Evolutionary conservation across 75 land plant genomes (phyloP), one percentile per base, ranked within the genome.

Genomic region (Adiantum capillusveneris): DNA sequence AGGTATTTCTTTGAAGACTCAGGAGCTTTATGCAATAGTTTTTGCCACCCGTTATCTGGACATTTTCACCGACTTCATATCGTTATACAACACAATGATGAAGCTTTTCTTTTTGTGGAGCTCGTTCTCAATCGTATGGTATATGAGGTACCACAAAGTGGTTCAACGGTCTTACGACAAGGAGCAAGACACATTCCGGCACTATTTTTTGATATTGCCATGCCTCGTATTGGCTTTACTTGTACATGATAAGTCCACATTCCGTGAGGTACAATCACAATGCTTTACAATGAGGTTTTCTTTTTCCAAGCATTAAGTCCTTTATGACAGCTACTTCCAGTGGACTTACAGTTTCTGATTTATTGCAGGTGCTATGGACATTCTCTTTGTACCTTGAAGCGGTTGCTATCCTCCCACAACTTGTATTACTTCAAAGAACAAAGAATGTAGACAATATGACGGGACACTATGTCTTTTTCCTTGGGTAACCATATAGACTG

Each of bases 1-100:
- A 92, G 97, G 97, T 49, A 80, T 92, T 62, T 92, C 97, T 14
- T 57, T 92, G 53, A 92, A 88, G 84, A 92, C 97, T 34, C 97
- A 92, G 74, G 94, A 88, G 76, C 77, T 92, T 31, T 92, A 84
- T 45, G 97, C 82, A 12, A 45, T 88, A 14, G 97, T 92, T 45
- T 92, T 92, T 67, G 20, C 77, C 60, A 58, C 97, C 5, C 81
- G 97, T n/a, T 92, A 92, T 55, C 31, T 88, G 72, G 93, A 92
- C 59, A 64, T 92, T 31, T 78, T 92, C 70, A 78, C 82, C 2
- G 79, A 71, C 22, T 88, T 72, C 59, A 67, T 92, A 7, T 92
- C 97, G 18, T 44, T 85, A 30, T 90, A 90, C 74, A 90, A 90
- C 52, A 72, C 82, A 2, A 64, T 72, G 29, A 90, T 90, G 96